Evolutionary conservation across 306 rosid genomes (phyloP), one percentile per base, ranked within the genome.

Genomic region (Cucumis melo): DNA sequence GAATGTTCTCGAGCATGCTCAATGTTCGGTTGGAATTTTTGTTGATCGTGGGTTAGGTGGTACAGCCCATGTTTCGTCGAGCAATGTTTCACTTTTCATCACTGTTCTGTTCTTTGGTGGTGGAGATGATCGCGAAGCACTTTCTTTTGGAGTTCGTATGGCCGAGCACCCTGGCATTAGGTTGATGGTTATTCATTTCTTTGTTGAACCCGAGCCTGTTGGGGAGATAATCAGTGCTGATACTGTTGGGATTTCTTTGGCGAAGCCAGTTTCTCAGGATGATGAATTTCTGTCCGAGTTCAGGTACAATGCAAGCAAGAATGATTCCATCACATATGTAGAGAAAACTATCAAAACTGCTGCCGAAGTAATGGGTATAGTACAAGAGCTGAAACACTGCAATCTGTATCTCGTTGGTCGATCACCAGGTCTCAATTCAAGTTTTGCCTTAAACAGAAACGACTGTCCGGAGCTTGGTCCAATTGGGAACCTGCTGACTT

Each of bases 1-100:
- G 67, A 91, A 86, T 65, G 91, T 93, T 32, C 88, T 93, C 42
- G 83, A 89, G 73, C 84, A 87, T 70, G 93, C 98, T 55, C 93
- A 83, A 0, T 93, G 98, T 83, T 89, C 98, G 0, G 96, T 93
- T 60, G 98, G 96, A 78, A 86, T 91, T 70, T 73, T 93, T 16
- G 84, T 91, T 10, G 98, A 93, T 71, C 96, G 97, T 5, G 97
- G 97, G 5, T 93, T 93, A 27, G 98, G 98, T 48, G 97, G 98
- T 36, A 32, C 87, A 15, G 75, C 85, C 42, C 96, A 89, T 74
- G 84, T 93, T 6, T 74, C 96, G 1, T 92, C 93, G 16, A 82
- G 98, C 57, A 78, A 86, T 66, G 98, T 91, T 78, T 91, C 97
- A 8, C 86, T 80, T 63, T 36, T 50, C 76, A 75, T 91, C 17